Evolutionary conservation across 768 basidiomycete species (phyloP).

Genomic region (Trametes villosa): DNA sequence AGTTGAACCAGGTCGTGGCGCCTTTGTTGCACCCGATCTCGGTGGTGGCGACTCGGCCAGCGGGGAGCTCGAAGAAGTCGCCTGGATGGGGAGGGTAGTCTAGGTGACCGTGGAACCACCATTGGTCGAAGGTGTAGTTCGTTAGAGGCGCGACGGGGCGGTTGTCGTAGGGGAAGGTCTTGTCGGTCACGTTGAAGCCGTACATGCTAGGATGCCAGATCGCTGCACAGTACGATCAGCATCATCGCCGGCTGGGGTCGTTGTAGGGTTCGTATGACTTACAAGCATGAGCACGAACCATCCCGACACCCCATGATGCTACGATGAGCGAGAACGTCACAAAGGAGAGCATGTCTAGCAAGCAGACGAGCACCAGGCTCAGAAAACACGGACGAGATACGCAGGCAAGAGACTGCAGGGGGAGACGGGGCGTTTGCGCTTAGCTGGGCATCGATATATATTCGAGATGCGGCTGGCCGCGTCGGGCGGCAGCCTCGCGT

Average conservation of each 20-base stretch:
- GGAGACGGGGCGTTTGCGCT: too few relatives aligned
- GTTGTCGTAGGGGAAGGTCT: slow-evolving; percentile 64
- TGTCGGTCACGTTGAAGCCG: slow-evolving; percentile 65
- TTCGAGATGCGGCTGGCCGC: slow-evolving; percentile 2
- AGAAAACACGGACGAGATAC: background rate
- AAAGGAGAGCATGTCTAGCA: background rate
- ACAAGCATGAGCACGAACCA: slow-evolving; percentile 12
- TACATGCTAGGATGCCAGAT: slow-evolving; percentile 63
- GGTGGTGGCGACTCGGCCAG: slow-evolving; percentile 54
- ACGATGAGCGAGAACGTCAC: background rate
- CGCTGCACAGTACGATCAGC: slow-evolving; percentile 35
- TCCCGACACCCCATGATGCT: background rate
- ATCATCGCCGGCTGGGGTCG: background rate
- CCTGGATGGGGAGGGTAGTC: slow-evolving; percentile 56
- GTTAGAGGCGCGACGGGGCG: slow-evolving; percentile 54
- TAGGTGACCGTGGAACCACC: slow-evolving; percentile 71
- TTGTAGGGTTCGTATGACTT: background rate
- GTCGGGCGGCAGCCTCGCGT: slow-evolving; percentile 3
- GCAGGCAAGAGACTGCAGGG: background rate
- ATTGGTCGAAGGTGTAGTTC: slow-evolving; percentile 45
- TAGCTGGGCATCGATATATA: background rate
- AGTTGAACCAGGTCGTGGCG: slow-evolving; percentile 59
- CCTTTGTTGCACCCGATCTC: slow-evolving; percentile 66
- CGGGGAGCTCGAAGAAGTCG: slow-evolving; percentile 64
- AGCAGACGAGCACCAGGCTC: slow-evolving; percentile 21